Evolutionary conservation across 805 yeast species (phyloP).

Genomic region (Suhomyces sp.): DNA sequence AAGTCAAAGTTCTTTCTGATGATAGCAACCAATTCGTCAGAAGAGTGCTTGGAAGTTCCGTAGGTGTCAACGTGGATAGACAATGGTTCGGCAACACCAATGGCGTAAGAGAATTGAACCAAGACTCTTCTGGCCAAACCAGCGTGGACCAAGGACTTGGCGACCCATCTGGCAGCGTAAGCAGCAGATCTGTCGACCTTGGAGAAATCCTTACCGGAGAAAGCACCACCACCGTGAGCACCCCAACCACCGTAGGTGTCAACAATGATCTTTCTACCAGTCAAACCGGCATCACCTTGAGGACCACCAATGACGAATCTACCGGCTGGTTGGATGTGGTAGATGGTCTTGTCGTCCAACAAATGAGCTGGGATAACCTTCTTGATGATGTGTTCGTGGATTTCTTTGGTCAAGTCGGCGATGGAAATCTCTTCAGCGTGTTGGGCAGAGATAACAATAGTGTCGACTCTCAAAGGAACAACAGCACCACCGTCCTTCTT

Average conservation of each 20-base stretch:
- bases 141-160: constrained; percentile 94
- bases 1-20: constrained; percentile 94
- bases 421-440: constrained; percentile 96
- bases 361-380: constrained; percentile 88
- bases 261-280: constrained; percentile 99
- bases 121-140: constrained; percentile 95
- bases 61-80: constrained; percentile 96
- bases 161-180: constrained; percentile 99
- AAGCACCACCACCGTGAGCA: constrained; percentile 99
- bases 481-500: constrained; percentile 92
- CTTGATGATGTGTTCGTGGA: constrained; percentile 77
- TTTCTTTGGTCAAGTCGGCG: constrained; percentile 80
- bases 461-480: constrained; percentile 93
- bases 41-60: constrained; percentile 91
- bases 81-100: constrained; percentile 99
- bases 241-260: constrained; percentile 99
- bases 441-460: constrained; percentile 95
- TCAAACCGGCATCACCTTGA: constrained; percentile 99
- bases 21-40: constrained; percentile 86
- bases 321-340: constrained; percentile 99
- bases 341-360: constrained; percentile 91
- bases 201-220: constrained; percentile 99
- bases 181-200: constrained; percentile 99
- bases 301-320: constrained; percentile 99
- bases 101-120: constrained; percentile 98